phyloP scores from a whole-genome alignment of 768 basidiomycete genomes.

The Tulasnella sp. region DNA sequence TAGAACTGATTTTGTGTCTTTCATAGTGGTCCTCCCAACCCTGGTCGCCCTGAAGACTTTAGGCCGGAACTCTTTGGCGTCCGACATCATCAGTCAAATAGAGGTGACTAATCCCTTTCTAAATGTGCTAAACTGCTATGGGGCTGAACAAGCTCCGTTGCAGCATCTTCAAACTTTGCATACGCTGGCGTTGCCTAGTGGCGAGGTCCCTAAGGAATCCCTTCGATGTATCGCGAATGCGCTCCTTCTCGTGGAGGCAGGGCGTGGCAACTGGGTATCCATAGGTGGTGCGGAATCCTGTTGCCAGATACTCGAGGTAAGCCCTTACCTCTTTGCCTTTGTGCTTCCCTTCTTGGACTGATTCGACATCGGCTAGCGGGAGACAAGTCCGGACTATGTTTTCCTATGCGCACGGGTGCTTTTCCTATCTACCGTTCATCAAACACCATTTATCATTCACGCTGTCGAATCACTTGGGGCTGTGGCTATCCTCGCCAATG shows the following conservation, averaged over 20 bases:
- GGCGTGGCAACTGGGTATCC: slow-evolving; percentile 16
- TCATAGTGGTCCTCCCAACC: background rate
- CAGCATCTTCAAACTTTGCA: slow-evolving; percentile 12
- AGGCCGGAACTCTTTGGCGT: slow-evolving; percentile 17
- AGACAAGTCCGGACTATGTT: slow-evolving; percentile 14
- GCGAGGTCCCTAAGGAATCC: slow-evolving; percentile 18
- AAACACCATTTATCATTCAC: slow-evolving; percentile 21
- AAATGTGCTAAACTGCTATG: background rate
- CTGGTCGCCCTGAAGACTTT: slow-evolving; percentile 21
- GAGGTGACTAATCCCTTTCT: background rate
- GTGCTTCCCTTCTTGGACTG: background rate
- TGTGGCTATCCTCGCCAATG: slow-evolving; percentile 7
- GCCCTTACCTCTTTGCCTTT: background rate
- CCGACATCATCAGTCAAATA: slow-evolving; percentile 14
- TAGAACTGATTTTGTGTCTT: background rate
- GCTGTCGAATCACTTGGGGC: slow-evolving; percentile 25
- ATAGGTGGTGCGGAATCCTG: slow-evolving; percentile 16
- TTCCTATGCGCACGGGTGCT: slow-evolving; percentile 22
- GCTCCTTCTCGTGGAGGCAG: slow-evolving; percentile 19
- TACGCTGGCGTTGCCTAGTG: slow-evolving; percentile 11
- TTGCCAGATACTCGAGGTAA: slow-evolving; percentile 17
- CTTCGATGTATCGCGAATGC: slow-evolving; percentile 22
- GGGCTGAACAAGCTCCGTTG: background rate
- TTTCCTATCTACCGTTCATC: slow-evolving; percentile 19
- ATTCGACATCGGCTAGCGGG: slow-evolving; percentile 1